Conservation (phyloP, 148 eudicot species). For the Fagopyrum tataricum region DNA sequence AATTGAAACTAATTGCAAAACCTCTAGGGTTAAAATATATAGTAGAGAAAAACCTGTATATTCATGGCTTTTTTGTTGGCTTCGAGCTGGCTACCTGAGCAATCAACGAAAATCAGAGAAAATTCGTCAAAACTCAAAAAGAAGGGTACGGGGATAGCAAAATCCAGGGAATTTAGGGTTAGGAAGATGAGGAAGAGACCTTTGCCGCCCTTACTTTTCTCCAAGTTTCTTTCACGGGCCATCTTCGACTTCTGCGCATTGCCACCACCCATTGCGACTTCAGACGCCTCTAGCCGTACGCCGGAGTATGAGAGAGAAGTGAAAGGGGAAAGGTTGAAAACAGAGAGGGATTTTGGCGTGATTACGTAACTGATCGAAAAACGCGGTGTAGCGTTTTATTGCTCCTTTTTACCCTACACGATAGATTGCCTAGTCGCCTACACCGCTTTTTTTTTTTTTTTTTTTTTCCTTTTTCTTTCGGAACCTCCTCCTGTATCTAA, state of each 20-base stretch:
- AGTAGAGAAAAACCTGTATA: constrained; percentile 44
- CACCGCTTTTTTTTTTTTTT: no score
- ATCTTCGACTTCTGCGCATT: constrained; percentile 68
- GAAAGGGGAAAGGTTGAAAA: neutral
- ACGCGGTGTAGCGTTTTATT: neutral
- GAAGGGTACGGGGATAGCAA: neutral
- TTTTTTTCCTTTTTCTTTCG: no score
- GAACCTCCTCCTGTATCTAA: no score
- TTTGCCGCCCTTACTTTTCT: constrained; percentile 42
- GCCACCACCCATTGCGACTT: constrained; percentile 47
- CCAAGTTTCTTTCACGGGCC: constrained; percentile 63
- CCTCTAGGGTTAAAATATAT: neutral
- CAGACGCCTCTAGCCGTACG: neutral
- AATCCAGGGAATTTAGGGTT: neutral
- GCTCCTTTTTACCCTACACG: no score
- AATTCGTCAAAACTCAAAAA: neutral
- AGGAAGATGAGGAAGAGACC: constrained; percentile 10
- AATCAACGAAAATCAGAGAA: constrained; percentile 12
- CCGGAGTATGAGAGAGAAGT: neutral
- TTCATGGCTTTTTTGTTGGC: constrained; percentile 78
- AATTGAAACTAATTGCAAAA: neutral
- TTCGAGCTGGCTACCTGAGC: constrained; percentile 78
- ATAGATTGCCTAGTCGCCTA: no score
- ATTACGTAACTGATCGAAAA: neutral
- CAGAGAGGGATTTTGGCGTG: neutral